These are phyloP conservation scores for Panicum hallii DNA, from an alignment of 202 grass and related monocot genomes.

Conservation along the genomic window DNA sequence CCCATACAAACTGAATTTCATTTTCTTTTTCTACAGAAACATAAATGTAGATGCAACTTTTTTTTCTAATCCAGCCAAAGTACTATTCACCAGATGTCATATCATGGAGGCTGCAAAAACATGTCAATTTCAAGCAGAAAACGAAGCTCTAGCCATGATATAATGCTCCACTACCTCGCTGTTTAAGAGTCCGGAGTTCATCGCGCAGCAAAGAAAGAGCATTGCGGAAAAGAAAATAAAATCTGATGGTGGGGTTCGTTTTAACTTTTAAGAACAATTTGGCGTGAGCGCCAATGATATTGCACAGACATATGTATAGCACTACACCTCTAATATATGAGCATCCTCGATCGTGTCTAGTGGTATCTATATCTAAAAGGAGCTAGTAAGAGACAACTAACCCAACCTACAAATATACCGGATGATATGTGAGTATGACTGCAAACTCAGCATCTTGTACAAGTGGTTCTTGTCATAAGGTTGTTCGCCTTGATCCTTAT, in stretches of 20 bases:
- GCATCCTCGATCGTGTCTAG: not conserved
- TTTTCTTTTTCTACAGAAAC: not conserved
- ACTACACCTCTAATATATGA: not conserved
- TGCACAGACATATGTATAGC: constrained; percentile 12
- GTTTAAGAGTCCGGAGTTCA: not conserved
- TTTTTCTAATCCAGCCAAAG: not conserved
- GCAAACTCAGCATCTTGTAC: constrained; percentile 19
- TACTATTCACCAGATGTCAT: not conserved
- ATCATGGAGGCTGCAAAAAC: not conserved
- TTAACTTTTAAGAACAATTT: not conserved
- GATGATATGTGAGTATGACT: not conserved
- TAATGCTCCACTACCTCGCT: not conserved
- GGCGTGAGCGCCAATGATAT: not conserved
- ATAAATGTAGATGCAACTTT: not conserved
- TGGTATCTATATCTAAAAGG: constrained; percentile 39
- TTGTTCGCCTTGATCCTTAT: constrained; percentile 14
- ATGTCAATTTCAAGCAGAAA: not conserved
- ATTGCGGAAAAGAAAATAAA: not conserved
- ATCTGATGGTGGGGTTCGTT: too few relatives aligned
- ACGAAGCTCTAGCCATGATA: not conserved
- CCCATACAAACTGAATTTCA: not conserved
- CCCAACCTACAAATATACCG: not conserved
- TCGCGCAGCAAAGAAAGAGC: not conserved
- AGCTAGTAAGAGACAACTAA: not conserved
- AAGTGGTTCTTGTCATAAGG: not conserved